Conservation (phyloP, 176 grass and related monocot species). For the Avena eriantha region DNA sequence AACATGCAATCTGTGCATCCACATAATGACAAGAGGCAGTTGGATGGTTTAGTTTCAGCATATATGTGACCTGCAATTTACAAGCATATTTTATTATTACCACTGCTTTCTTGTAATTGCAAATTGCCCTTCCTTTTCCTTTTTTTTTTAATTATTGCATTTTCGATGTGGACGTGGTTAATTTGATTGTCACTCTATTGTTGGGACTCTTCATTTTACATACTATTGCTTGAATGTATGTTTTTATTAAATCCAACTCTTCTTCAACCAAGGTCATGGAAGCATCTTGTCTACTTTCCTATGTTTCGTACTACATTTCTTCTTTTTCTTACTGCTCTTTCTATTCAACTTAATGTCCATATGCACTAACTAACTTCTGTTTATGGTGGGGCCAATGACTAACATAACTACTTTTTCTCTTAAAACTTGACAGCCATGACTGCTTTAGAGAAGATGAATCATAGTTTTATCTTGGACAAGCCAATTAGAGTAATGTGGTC, state of each 20-base stretch:
- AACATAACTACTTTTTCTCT: conserved; percentile 26
- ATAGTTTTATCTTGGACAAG: conserved; percentile 63
- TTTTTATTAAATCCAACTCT: neutral
- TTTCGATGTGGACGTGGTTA: neutral
- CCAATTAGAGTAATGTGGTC: conserved; percentile 92
- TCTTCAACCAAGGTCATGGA: neutral
- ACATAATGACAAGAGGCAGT: neutral
- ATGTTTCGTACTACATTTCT: neutral
- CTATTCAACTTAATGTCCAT: neutral
- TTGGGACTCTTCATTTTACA: neutral
- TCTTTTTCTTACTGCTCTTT: neutral
- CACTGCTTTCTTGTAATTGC: neutral
- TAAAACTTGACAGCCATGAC: conserved; percentile 45
- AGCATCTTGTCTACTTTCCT: neutral
- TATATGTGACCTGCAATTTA: neutral
- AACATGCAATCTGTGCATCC: conserved; percentile 10
- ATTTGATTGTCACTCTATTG: neutral
- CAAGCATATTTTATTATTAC: neutral
- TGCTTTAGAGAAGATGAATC: conserved; percentile 72
- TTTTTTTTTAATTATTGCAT: neutral
- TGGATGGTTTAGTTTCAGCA: neutral
- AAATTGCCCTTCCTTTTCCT: neutral
- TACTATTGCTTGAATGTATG: neutral
- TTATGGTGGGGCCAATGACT: neutral
- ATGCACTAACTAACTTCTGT: neutral